Percentiles rank a stretch among this genome's conserved stretches.
These are phyloP conservation scores for Penicillium goetzii DNA, from an alignment of 495 filamentous ascomycete genomes.

Conservation along the genomic window DNA sequence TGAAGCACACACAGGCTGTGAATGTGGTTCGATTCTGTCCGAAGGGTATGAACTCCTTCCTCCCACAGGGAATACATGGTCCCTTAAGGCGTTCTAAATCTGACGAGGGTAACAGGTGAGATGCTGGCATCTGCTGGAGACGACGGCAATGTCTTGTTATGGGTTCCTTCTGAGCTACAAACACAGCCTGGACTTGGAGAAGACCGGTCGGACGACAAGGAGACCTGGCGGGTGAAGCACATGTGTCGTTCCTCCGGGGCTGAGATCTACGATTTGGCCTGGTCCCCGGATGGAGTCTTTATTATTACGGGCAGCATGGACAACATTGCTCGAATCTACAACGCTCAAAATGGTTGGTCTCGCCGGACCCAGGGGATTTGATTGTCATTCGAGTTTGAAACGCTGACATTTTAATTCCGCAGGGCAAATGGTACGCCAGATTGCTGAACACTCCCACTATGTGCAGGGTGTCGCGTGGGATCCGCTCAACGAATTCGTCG, in stretches of 20 bases:
- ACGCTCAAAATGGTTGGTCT: constrained; percentile 81
- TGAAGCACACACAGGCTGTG: constrained; percentile 95
- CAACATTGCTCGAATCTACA: constrained; percentile 96
- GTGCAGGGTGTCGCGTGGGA: constrained; percentile 99
- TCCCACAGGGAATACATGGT: neutral
- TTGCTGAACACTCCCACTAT: constrained; percentile 98
- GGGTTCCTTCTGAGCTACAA: constrained; percentile 84
- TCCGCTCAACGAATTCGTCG: constrained; percentile 95
- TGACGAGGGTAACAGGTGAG: constrained; percentile 63
- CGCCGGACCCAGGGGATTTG: neutral
- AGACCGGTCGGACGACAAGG: constrained; percentile 88
- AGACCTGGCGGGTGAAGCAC: constrained; percentile 94
- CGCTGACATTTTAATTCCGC: constrained; percentile 23
- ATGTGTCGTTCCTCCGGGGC: constrained; percentile 93
- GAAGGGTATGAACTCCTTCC: constrained; percentile 61
- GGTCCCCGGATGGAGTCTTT: constrained; percentile 94
- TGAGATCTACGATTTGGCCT: constrained; percentile 97
- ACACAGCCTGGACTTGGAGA: constrained; percentile 70
- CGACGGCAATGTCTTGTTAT: constrained; percentile 94
- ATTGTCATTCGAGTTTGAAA: neutral
- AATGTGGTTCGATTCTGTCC: constrained; percentile 97
- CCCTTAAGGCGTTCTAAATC: neutral
- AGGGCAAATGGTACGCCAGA: constrained; percentile 93
- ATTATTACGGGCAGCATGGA: constrained; percentile 99
- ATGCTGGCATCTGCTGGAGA: constrained; percentile 93